A percentile compares a stretch with the other conserved stretches of the same genome.
Evolutionary conservation across 306 rosid genomes (phyloP).

Genomic region (Cucumis melo): DNA sequence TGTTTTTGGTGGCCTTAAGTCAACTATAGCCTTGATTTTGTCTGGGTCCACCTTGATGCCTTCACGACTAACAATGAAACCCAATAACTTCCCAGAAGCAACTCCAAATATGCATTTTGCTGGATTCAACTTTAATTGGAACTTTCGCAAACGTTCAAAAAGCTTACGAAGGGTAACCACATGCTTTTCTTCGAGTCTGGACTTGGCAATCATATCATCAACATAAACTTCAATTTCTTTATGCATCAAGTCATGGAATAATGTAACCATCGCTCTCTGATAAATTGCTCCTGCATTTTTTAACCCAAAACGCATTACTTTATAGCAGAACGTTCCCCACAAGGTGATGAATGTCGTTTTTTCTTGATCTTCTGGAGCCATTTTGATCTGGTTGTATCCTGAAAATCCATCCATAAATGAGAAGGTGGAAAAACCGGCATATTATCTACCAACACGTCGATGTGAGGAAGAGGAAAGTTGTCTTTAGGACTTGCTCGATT

Average conservation of each 20-base stretch:
- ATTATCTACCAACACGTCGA: not conserved
- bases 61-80: not conserved
- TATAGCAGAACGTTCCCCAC: no score
- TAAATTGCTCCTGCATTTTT: no score
- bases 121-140: no score
- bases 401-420: not conserved
- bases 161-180: no score
- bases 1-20: not conserved
- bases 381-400: not conserved
- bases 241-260: no score
- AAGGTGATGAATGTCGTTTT: no score
- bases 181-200: no score
- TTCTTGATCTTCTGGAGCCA: not conserved
- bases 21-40: not conserved
- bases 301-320: no score
- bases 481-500: not conserved
- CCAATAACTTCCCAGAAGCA: not conserved
- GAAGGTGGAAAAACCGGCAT: not conserved
- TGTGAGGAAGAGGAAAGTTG: not conserved
- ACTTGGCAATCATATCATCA: no score
- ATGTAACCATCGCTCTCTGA: no score
- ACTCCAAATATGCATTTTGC: not conserved
- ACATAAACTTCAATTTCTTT: no score
- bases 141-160: no score
- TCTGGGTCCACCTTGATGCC: not conserved